These are phyloP conservation scores for Beauveria brongniartii DNA, from an alignment of 2,329 filamentous ascomycete genomes.

Conservation along the genomic window DNA sequence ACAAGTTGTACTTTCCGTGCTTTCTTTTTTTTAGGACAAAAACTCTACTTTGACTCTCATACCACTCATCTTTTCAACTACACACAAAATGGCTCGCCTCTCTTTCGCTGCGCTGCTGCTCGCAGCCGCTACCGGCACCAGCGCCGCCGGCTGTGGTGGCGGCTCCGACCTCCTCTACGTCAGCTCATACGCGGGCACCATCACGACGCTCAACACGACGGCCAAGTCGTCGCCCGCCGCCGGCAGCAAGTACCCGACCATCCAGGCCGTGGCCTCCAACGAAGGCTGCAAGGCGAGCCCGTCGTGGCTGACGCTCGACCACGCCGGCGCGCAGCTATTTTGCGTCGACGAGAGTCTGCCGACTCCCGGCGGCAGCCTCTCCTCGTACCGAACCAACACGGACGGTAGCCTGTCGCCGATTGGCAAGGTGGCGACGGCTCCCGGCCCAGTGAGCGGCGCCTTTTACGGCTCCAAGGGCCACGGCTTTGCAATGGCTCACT, in stretches of 20 bases:
- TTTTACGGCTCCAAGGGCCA: slow-evolving; percentile 34
- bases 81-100: not conserved
- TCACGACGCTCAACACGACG: slow-evolving; percentile 40
- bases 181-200: slow-evolving; percentile 38
- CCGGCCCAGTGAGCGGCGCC: slow-evolving; percentile 36
- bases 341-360: slow-evolving; percentile 52
- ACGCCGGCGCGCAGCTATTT: slow-evolving; percentile 41
- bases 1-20: too few species aligned
- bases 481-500: slow-evolving; percentile 34
- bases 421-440: slow-evolving; percentile 24
- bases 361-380: slow-evolving; percentile 39
- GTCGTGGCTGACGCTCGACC: slow-evolving; percentile 53
- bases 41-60: not conserved
- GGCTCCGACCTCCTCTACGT: slow-evolving; percentile 36
- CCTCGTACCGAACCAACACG: slow-evolving; percentile 28
- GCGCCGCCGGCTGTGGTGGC: slow-evolving; percentile 17
- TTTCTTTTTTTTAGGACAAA: too few species aligned
- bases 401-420: slow-evolving; percentile 33
- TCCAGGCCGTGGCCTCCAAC: slow-evolving; percentile 30
- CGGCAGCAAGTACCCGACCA: slow-evolving; percentile 26
- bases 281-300: slow-evolving; percentile 45
- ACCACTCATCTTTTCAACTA: not conserved
- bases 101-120: slow-evolving; percentile 13
- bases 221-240: slow-evolving; percentile 10
- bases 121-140: not conserved